A percentile compares a stretch with the other conserved stretches of the same genome.
These are phyloP conservation scores for Penicillium thymicola DNA, from an alignment of 2,329 filamentous ascomycete genomes.

Conservation along the genomic window DNA sequence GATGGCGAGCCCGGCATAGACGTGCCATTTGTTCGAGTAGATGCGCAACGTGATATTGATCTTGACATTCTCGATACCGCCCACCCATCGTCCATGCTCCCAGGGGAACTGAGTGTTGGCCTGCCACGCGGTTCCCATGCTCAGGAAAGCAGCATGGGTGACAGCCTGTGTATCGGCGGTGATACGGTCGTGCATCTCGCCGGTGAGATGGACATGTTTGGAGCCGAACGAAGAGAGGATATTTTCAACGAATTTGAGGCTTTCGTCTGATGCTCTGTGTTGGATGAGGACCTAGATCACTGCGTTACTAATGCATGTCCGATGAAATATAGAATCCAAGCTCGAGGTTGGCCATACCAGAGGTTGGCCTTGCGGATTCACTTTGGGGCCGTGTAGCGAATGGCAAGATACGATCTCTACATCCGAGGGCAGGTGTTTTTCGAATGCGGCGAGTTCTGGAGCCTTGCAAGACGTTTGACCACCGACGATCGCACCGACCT, in stretches of 20 bases:
- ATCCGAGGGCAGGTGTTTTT: conserved; percentile 79
- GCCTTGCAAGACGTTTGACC: conserved; percentile 98
- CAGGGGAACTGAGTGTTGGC: conserved; percentile 94
- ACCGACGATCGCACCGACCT: conserved; percentile 89
- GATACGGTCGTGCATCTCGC: conserved; percentile 88
- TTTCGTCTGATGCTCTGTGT: conserved; percentile 77
- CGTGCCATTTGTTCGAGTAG: conserved; percentile 99
- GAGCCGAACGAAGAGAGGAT: conserved; percentile 81
- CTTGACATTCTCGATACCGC: conserved; percentile 98
- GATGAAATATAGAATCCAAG: conserved; percentile 11
- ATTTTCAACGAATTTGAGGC: conserved; percentile 72
- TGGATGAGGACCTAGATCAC: conserved; percentile 69
- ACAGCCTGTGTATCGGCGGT: conserved; percentile 98
- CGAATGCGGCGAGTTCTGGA: conserved; percentile 91
- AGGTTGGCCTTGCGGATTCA: conserved; percentile 85
- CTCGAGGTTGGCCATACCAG: conserved; percentile 55
- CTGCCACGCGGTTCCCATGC: conserved; percentile 97
- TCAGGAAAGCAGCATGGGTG: conserved; percentile 93
- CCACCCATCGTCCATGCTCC: conserved; percentile 93
- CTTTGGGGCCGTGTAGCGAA: conserved; percentile 88
- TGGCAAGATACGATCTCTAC: conserved; percentile 95
- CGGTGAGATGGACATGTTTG: conserved; percentile 82
- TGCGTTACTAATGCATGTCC: conserved; percentile 14
- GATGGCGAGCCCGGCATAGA: conserved; percentile 95
- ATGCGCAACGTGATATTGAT: conserved; percentile 97